Evolutionary conservation across 169 alveolate genomes (phyloP).

Genomic region (Plasmodium berghei): DNA sequence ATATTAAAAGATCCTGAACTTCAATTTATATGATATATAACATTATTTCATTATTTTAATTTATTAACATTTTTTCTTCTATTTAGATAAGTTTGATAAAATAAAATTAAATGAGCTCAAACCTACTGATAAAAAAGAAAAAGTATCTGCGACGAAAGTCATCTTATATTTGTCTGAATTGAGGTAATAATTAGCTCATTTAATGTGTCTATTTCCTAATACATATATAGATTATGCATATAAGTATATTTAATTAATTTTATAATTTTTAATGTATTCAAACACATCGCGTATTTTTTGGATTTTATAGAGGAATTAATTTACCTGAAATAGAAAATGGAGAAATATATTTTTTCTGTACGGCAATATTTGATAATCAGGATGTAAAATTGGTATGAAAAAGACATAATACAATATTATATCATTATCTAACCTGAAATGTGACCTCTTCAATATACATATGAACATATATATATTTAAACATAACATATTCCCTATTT

Average conservation of each 20-base stretch:
- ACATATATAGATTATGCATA: not conserved
- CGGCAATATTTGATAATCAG: conserved; percentile 55
- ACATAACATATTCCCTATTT: not conserved
- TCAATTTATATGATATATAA: no score
- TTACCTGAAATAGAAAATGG: conserved; percentile 61
- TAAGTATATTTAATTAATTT: no score
- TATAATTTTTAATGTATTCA: no score
- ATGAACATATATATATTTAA: not conserved
- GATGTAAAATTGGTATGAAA: conserved; percentile 53
- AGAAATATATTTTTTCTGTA: conserved; percentile 38
- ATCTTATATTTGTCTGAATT: conserved; percentile 37
- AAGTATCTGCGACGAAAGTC: conserved; percentile 37
- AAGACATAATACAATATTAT: not conserved
- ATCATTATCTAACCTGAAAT: not conserved
- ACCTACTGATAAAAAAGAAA: conserved; percentile 27
- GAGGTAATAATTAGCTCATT: conserved; percentile 18
- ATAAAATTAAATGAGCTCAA: not conserved
- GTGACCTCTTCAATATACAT: not conserved
- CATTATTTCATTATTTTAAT: not conserved
- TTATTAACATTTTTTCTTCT: not conserved
- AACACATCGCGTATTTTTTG: no score
- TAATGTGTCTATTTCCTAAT: not conserved
- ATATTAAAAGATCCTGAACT: no score
- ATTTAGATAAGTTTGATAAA: conserved; percentile 4
- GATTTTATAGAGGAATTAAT: conserved; percentile 36